Percentiles rank a stretch among this genome's conserved stretches.
Conservation (phyloP, 257 asterid genomes). For the Echites panduratus region DNA sequence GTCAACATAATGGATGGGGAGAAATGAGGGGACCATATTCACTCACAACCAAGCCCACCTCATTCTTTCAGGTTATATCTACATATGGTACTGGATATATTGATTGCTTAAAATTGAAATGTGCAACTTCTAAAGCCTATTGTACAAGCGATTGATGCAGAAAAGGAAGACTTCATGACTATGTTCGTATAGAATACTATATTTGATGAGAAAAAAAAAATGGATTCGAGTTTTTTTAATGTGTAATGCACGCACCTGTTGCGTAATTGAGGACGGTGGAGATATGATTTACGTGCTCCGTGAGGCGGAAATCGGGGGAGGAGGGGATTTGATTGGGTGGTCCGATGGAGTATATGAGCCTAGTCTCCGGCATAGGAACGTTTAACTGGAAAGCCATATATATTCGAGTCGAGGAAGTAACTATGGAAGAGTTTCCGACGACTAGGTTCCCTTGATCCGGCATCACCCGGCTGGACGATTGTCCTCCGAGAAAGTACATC, state of each 20-base stretch:
- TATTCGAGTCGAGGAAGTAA: constrained; percentile 29
- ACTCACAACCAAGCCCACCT: constrained; percentile 14
- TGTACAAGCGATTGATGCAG: background rate
- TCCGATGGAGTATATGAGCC: constrained; percentile 65
- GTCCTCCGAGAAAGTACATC: constrained; percentile 55
- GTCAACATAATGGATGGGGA: background rate
- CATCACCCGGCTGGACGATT: constrained; percentile 31
- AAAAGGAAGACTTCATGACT: background rate
- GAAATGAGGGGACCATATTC: background rate
- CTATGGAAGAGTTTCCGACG: constrained; percentile 37
- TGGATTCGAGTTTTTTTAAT: background rate
- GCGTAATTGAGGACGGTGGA: constrained; percentile 46
- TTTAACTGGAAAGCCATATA: constrained; percentile 55
- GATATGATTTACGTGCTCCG: constrained; percentile 39
- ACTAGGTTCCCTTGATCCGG: constrained; percentile 34
- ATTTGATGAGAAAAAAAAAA: background rate
- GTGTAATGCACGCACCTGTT: constrained; percentile 46
- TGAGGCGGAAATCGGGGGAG: constrained; percentile 21
- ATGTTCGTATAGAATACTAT: too few relatives aligned
- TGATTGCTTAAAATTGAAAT: background rate
- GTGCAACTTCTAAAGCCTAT: background rate
- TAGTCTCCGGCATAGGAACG: constrained; percentile 31
- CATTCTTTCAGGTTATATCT: background rate
- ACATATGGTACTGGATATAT: too few relatives aligned
- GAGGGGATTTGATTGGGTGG: constrained; percentile 37